Evolutionary conservation across 1,139 yeast species (phyloP).

Genomic region (Suhomyces choctaworum): DNA sequence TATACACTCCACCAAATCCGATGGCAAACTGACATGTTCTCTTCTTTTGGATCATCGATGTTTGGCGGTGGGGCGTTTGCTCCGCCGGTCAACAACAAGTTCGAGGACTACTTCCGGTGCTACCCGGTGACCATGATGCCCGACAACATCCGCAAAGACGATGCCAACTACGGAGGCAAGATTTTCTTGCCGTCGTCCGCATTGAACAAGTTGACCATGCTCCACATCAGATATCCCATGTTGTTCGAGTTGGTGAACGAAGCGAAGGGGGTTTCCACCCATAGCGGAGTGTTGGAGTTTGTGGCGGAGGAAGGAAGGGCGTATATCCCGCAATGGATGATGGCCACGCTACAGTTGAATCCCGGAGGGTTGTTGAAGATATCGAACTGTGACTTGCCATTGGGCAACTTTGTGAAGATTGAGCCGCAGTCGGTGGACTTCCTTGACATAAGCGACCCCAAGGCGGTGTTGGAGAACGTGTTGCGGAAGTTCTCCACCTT

Average conservation of each 20-base stretch:
- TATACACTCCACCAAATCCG: not conserved
- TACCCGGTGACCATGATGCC: constrained; percentile 94
- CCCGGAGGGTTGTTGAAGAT: constrained; percentile 83
- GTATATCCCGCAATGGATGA: constrained; percentile 96
- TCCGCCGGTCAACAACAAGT: constrained; percentile 36
- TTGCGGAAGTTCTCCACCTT: constrained; percentile 86
- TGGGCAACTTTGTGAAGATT: constrained; percentile 85
- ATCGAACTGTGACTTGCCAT: constrained; percentile 74
- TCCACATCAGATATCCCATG: constrained; percentile 94
- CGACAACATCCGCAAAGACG: constrained; percentile 71
- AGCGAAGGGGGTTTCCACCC: constrained; percentile 59
- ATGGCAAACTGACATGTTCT: constrained; percentile 33
- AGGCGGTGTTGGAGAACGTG: constrained; percentile 93
- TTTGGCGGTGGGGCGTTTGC: constrained; percentile 40
- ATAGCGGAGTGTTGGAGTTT: constrained; percentile 94
- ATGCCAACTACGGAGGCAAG: constrained; percentile 94
- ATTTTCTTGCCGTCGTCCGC: constrained; percentile 94
- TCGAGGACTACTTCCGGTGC: constrained; percentile 86
- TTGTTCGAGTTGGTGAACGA: constrained; percentile 77
- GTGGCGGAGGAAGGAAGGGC: constrained; percentile 97
- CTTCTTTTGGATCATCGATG: constrained; percentile 45
- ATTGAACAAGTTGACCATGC: constrained; percentile 79
- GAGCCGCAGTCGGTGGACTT: constrained; percentile 96
- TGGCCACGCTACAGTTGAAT: constrained; percentile 67
- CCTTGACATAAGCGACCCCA: constrained; percentile 91